phyloP scores from a whole-genome alignment of 208 protist species.

The Leishmania guyanensis region DNA sequence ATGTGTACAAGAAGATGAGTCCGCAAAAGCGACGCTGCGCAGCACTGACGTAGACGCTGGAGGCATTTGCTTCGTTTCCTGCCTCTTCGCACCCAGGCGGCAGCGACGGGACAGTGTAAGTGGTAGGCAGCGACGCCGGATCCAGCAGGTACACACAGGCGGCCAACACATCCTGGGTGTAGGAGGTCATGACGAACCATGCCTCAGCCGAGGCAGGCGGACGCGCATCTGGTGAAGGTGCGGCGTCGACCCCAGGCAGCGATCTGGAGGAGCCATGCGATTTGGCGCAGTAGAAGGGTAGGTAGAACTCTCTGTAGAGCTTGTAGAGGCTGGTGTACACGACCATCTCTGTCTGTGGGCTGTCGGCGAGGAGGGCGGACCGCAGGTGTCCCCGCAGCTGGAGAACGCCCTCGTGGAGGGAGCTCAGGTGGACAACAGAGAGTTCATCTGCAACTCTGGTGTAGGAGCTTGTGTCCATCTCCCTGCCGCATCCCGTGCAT shows the following conservation, averaged over 20 bases:
- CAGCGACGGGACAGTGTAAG: neutral
- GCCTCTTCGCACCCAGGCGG: conserved; percentile 14
- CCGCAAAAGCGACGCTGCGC: conserved; percentile 48
- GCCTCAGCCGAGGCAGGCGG: conserved; percentile 5
- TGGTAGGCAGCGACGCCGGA: conserved; percentile 4
- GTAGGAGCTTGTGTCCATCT: conserved; percentile 2
- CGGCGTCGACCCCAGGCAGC: neutral
- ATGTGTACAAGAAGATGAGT: conserved; percentile 59
- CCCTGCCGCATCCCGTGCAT: neutral
- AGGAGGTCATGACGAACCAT: conserved; percentile 32
- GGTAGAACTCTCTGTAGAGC: conserved; percentile 29
- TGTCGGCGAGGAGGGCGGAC: conserved; percentile 51
- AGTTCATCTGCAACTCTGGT: neutral
- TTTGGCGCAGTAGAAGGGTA: neutral
- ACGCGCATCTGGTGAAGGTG: neutral
- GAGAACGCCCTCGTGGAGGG: conserved; percentile 37
- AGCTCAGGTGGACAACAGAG: conserved; percentile 34
- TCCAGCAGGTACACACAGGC: conserved; percentile 47
- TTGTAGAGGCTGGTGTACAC: conserved; percentile 35
- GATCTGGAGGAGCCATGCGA: neutral
- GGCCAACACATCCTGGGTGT: conserved; percentile 63
- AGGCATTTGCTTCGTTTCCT: conserved; percentile 26
- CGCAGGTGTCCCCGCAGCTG: conserved; percentile 43
- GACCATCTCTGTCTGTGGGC: conserved; percentile 50
- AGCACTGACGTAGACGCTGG: conserved; percentile 59